Evolutionary conservation across 2,329 filamentous ascomycete species (phyloP), one percentile per base, ranked within the genome.

Genomic region (Scytalidium lignicola): DNA sequence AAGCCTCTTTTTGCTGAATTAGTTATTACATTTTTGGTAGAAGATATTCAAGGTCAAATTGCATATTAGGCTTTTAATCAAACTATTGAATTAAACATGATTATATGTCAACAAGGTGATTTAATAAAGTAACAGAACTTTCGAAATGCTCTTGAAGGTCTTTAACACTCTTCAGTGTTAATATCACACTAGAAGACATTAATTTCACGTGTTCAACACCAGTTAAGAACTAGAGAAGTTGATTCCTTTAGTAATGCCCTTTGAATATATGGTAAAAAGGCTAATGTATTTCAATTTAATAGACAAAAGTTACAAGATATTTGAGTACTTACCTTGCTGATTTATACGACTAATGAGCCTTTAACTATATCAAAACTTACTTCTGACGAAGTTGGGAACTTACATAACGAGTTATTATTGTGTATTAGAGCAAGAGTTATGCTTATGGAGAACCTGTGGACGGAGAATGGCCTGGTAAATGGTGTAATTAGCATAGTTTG

Each of bases 381-480:
- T 3, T 43, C 41, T 18, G 37, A 52, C 19, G 42, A 52, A 26
- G 47, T 42, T 23, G 46, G 29, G n/a, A 48, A 48, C 40, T n/a
- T 48, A 3, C 26, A 9, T n/a, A 29, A 47, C 9, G 37, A 46
- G 15, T 8, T 52, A 15, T 26, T 12, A 1, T 6, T 50, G 10
- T 46, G 37, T 50, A 40, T 52, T 26, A 15, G 40, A 15, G 50
- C 47, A 18, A 32, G 43, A 32, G 43, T 52, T 28, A 52, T 52
- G 43, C 47, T 52, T 22, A 52, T 47, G 18, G 26, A 39, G 4
- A 52, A 52, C 43, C 23, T 52, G 5, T 52, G 37, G 46, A 52
- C 47, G 13, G 50, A 52, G 26, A 43, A 21, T 22, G 43, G 42
- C 2, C 42, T 50, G 4, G 44, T 52, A 18, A 52, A 50, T 39